Evolutionary conservation across 2,329 filamentous ascomycete genomes (phyloP).

Genomic region (Scedosporium apiospermum): DNA sequence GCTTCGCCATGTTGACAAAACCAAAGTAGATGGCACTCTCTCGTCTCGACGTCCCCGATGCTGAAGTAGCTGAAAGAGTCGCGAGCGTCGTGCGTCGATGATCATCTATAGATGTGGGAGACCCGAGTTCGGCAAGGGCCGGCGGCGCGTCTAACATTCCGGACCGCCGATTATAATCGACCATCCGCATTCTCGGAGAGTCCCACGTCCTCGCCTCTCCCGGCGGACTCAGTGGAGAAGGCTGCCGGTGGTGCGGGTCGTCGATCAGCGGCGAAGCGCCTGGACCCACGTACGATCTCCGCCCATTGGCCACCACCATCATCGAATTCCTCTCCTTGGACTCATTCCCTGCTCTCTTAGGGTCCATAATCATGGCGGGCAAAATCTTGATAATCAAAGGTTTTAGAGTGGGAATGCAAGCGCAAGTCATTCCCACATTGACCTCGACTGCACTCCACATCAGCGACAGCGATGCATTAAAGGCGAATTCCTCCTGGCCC

Average conservation of each 20-base stretch:
- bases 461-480: slow-evolving; percentile 74
- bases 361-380: slow-evolving; percentile 46
- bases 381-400: slow-evolving; percentile 63
- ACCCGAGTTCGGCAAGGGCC: background rate
- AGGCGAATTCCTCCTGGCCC: slow-evolving; percentile 47
- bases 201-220: background rate
- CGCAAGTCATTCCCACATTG: slow-evolving; percentile 81
- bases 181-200: background rate
- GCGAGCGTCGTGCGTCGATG: slow-evolving; percentile 14
- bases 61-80: slow-evolving; percentile 20
- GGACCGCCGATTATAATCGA: background rate
- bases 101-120: background rate
- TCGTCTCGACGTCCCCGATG: background rate
- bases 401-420: slow-evolving; percentile 86
- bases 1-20: slow-evolving; percentile 61
- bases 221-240: background rate
- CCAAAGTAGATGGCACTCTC: slow-evolving; percentile 58
- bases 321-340: background rate
- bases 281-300: background rate
- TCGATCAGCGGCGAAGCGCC: background rate
- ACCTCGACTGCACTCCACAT: slow-evolving; percentile 95
- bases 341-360: background rate
- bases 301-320: background rate
- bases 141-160: background rate
- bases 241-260: background rate